phyloP scores from a whole-genome alignment of 169 alveolate species.

The Neospora caninum region DNA sequence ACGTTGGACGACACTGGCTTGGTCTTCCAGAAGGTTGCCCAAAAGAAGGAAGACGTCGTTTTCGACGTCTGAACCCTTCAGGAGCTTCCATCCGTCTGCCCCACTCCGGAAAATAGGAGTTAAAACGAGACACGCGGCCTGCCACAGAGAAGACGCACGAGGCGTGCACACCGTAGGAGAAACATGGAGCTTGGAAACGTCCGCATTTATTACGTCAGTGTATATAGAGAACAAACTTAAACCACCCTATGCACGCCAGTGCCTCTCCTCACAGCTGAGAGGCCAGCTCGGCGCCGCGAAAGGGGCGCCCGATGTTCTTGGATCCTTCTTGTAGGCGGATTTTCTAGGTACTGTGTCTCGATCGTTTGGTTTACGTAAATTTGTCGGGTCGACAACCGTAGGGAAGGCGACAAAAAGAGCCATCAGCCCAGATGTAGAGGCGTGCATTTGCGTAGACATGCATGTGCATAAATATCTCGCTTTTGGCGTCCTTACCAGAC shows the following conservation, averaged over 20 bases:
- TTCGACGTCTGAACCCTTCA: neutral
- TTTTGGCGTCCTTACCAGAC: neutral
- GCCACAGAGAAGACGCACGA: neutral
- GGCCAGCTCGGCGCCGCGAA: no score
- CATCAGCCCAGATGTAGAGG: neutral
- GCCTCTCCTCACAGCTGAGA: no score
- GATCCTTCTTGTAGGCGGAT: no score
- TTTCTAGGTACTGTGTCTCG: no score
- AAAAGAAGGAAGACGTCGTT: neutral
- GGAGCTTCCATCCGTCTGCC: neutral
- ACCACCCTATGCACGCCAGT: no score
- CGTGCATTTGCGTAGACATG: neutral
- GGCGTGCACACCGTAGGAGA: neutral
- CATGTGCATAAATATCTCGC: neutral
- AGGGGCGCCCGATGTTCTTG: no score
- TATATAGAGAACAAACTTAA: neutral
- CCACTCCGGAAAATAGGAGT: slow-evolving; percentile 3
- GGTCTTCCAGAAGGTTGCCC: slow-evolving; percentile 22
- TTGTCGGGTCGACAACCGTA: no score
- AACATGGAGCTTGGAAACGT: neutral
- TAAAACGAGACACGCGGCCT: slow-evolving; percentile 30
- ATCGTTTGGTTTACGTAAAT: no score
- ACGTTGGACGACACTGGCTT: neutral
- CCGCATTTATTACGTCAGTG: neutral
- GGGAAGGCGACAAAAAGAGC: neutral